Percentiles rank a stretch among this genome's conserved stretches.
Evolutionary conservation across 768 basidiomycete species (phyloP).

Genomic region (Boletus rex-veris): DNA sequence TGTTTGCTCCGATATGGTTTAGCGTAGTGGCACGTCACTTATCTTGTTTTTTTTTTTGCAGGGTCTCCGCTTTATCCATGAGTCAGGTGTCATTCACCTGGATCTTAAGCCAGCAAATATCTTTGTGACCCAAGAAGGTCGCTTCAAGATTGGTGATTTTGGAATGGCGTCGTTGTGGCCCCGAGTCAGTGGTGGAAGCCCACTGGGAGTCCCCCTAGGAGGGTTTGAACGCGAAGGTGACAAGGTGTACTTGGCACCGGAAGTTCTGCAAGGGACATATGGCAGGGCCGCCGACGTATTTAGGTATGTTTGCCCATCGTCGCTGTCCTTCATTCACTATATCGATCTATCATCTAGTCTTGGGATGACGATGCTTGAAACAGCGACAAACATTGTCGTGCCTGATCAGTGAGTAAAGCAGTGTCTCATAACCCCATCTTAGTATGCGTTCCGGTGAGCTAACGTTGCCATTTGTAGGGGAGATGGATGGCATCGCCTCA

Average conservation of each 20-base stretch:
- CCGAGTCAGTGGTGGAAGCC: slow-evolving; percentile 40
- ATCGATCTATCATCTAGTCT: slow-evolving; percentile 51
- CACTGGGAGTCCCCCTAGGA: slow-evolving; percentile 35
- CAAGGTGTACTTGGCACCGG: slow-evolving; percentile 94
- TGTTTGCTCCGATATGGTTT: slow-evolving; percentile 20
- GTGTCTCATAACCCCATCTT: not conserved
- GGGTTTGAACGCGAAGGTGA: slow-evolving; percentile 96
- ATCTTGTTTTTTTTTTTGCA: slow-evolving; percentile 33
- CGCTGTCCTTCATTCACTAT: slow-evolving; percentile 1
- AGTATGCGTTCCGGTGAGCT: slow-evolving; percentile 10
- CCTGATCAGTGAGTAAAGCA: slow-evolving; percentile 81
- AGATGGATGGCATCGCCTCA: slow-evolving; percentile 88
- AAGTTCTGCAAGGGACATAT: slow-evolving; percentile 89
- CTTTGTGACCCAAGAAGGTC: slow-evolving; percentile 81
- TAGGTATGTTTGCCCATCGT: slow-evolving; percentile 55
- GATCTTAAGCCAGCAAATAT: slow-evolving; percentile 98
- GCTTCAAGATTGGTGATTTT: slow-evolving; percentile 97
- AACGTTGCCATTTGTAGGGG: slow-evolving; percentile 54
- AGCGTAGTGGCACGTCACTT: slow-evolving; percentile 22
- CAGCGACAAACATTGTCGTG: slow-evolving; percentile 92
- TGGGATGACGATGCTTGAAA: slow-evolving; percentile 94
- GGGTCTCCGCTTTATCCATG: slow-evolving; percentile 90
- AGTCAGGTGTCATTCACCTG: slow-evolving; percentile 84
- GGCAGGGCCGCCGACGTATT: slow-evolving; percentile 95
- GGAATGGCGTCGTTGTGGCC: slow-evolving; percentile 98